A percentile compares a stretch with the other conserved stretches of the same genome.
Evolutionary conservation across 176 grass and related monocot species (phyloP).

Genomic region (Zoysia pacifica): DNA sequence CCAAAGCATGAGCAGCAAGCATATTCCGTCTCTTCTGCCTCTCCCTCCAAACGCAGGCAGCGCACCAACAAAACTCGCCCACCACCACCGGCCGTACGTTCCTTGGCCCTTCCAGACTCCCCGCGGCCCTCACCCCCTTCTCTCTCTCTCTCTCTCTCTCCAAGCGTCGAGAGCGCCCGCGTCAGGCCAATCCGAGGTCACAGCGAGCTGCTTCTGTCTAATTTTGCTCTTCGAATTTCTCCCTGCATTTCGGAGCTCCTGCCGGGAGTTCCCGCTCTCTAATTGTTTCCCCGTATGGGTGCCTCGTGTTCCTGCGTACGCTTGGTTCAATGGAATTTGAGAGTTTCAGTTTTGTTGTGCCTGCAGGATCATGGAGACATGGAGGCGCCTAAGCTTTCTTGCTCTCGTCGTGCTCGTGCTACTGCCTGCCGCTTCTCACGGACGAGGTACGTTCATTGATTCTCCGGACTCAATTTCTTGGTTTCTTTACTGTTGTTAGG

Average conservation of each 20-base stretch:
- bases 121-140: background rate
- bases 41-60: background rate
- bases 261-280: background rate
- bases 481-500: background rate
- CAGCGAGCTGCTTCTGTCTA: background rate
- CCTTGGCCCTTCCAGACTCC: background rate
- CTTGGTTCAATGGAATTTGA: background rate
- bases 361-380: conserved; percentile 46
- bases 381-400: background rate
- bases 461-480: background rate
- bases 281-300: background rate
- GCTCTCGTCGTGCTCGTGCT: conserved; percentile 36
- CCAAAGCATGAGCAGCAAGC: conserved; percentile 10
- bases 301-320: background rate
- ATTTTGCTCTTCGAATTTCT: conserved; percentile 8
- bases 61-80: conserved; percentile 11
- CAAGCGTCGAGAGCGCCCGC: background rate
- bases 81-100: conserved; percentile 1
- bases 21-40: conserved; percentile 29
- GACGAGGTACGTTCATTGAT: conserved; percentile 15
- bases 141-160: background rate
- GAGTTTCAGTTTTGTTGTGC: background rate
- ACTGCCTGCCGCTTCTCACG: conserved; percentile 26
- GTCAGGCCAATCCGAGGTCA: background rate
- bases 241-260: conserved; percentile 25